phyloP scores from a whole-genome alignment of 1,284 basidiomycete genomes.

The Pseudozyma flocculosa region DNA sequence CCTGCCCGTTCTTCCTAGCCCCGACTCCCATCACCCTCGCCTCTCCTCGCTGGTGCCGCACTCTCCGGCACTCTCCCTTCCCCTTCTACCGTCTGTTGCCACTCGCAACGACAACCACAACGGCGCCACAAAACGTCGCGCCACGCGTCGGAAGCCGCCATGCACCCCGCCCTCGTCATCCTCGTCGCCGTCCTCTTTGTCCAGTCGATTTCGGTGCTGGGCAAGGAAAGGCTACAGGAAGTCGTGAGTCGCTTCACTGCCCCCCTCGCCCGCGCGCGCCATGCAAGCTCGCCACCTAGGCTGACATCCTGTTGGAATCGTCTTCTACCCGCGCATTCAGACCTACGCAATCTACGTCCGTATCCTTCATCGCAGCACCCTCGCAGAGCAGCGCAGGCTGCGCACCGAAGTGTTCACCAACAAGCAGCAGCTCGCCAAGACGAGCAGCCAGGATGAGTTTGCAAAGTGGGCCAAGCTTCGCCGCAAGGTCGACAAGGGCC shows the following conservation, averaged over 20 bases:
- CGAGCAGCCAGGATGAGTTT: slow-evolving; percentile 95
- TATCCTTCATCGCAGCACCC: slow-evolving; percentile 33
- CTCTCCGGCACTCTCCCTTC: no score
- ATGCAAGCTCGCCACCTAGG: no score
- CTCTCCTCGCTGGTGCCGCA: no score
- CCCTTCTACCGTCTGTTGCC: no score
- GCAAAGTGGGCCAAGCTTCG: slow-evolving; percentile 96
- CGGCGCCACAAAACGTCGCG: no score
- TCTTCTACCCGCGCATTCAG: no score
- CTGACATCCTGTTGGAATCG: no score
- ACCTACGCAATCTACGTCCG: slow-evolving; percentile 18
- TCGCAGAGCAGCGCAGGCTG: slow-evolving; percentile 19
- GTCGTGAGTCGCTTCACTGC: slow-evolving; percentile 10
- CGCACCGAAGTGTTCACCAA: slow-evolving; percentile 61
- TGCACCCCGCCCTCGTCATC: slow-evolving; percentile 50
- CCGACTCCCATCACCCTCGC: no score
- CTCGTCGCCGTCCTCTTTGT: slow-evolving; percentile 27
- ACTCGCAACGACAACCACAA: no score
- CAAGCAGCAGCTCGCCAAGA: slow-evolving; percentile 82
- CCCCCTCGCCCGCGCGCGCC: slow-evolving; percentile 1
- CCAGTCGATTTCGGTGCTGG: slow-evolving; percentile 25
- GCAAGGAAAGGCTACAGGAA: slow-evolving; percentile 29
- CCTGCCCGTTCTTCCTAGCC: no score
- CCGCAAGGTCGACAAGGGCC: slow-evolving; percentile 84
- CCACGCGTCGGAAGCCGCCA: slow-evolving; percentile 4